Conservation (phyloP, 228 moss, liverwort and hornwort genomes). For the Sphagnum magellanicum region DNA sequence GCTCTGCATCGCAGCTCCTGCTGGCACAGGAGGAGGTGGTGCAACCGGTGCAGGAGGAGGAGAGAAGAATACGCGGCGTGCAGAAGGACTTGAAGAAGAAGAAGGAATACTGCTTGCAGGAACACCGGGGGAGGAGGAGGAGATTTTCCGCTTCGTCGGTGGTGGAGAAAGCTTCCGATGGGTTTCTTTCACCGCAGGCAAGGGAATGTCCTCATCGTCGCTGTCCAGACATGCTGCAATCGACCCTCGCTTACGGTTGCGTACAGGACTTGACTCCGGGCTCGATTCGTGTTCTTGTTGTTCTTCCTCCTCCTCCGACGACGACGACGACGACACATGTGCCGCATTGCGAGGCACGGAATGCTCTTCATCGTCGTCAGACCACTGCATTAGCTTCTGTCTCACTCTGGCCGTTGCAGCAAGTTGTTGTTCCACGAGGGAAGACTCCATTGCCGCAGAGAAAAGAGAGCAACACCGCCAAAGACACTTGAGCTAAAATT, state of each 20-base stretch:
- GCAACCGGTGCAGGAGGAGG: slow-evolving; percentile 1
- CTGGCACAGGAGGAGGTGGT: not conserved
- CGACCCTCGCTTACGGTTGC: slow-evolving; percentile 16
- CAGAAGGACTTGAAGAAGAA: slow-evolving; percentile 15
- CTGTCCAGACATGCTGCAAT: slow-evolving; percentile 37
- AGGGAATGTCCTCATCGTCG: slow-evolving; percentile 12
- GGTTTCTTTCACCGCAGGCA: no score
- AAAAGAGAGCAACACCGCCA: no score
- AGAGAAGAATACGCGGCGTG: slow-evolving; percentile 1
- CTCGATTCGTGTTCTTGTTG: slow-evolving; percentile 9
- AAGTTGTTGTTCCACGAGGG: no score
- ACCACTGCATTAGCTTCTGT: slow-evolving; percentile 29
- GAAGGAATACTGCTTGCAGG: slow-evolving; percentile 7
- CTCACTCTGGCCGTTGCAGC: slow-evolving; percentile 20
- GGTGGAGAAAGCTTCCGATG: no score
- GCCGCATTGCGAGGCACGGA: slow-evolving; percentile 10
- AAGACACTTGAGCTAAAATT: no score
- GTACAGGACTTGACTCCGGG: slow-evolving; percentile 25
- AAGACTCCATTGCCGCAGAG: no score
- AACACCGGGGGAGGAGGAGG: slow-evolving; percentile 14
- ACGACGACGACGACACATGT: slow-evolving; percentile 13
- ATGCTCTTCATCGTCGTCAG: slow-evolving; percentile 41
- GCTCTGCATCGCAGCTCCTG: slow-evolving; percentile 55
- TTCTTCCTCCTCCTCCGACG: slow-evolving; percentile 7
- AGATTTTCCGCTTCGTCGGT: no score